These are phyloP conservation scores for Arachis monticola DNA, from an alignment of 331 rosid species.

Conservation along the genomic window DNA sequence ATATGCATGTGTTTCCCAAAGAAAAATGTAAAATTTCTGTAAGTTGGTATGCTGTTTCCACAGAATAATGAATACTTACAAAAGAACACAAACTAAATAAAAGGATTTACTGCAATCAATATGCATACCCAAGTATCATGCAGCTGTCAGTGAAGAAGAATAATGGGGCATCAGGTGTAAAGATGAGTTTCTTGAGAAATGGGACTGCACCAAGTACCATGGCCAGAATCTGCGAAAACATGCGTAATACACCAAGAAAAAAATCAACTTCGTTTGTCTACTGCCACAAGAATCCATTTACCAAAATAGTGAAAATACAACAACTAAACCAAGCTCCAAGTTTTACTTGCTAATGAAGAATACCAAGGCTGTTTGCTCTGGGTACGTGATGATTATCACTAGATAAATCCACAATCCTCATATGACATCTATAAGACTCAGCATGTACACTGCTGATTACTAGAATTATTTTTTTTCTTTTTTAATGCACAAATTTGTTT, in stretches of 20 bases:
- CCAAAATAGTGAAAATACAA: neutral
- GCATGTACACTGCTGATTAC: neutral
- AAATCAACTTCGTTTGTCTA: neutral
- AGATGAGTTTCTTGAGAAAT: constrained; percentile 67
- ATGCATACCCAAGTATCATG: constrained; percentile 91
- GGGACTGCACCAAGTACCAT: constrained; percentile 85
- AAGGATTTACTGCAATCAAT: constrained; percentile 21
- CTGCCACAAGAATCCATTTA: constrained; percentile 6
- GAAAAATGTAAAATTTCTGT: neutral
- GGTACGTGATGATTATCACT: neutral
- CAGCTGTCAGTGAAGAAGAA: constrained; percentile 98
- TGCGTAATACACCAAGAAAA: constrained; percentile 1
- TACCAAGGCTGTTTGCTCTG: neutral
- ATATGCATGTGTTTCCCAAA: constrained; percentile 3
- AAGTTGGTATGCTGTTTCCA: constrained; percentile 6
- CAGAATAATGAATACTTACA: neutral
- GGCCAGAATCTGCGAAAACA: constrained; percentile 77
- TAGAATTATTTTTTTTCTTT: too few species aligned
- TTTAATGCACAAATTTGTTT: constrained; percentile 4
- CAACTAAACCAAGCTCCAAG: constrained; percentile 29
- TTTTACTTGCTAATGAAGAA: constrained; percentile 17
- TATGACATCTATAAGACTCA: neutral
- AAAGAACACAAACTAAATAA: constrained; percentile 23
- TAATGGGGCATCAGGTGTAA: constrained; percentile 79
- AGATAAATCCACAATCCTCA: constrained; percentile 5